Evolutionary conservation across 768 basidiomycete species (phyloP), one percentile per base, ranked within the genome.

Genomic region (Tulasnella sp.): DNA sequence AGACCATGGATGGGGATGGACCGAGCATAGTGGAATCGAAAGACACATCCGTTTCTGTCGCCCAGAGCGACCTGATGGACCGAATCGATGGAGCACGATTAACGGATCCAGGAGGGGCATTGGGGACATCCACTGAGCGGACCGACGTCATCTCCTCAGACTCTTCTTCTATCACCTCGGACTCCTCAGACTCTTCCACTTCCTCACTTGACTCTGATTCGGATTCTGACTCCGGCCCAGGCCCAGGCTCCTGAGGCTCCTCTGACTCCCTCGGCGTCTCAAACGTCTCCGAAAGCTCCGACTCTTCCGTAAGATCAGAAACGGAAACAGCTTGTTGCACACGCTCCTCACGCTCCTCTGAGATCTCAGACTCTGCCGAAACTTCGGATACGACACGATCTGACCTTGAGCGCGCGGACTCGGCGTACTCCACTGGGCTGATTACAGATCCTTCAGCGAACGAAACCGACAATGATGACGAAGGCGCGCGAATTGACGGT

Each of bases 21-120:
- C 72, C 74, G 22, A 91, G 72, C n/a, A 85, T 71, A 0, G 85
- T 85, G 0, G 88, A 88, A 21, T 89, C 87, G 62, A 84, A 90
- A 0, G 87, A 84, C 9, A 74, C 66, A 55, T 86, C 81, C 0
- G 82, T 83, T 65, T 81, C 82, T 2, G 76, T 68, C 2, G 77
- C 80, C 83, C 85, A 89, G n/a, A 62, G 12, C 3, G 59, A 60
- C 17, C 38, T 10, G 41, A 52, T 56, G 17, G 60, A 56, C 3
- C 52, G 30, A 50, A 59, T 59, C 15, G 57, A 59, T 2, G 57
- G 57, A 15, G n/a, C 27, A 50, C 48, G 49, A 25, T 27, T 21
- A 19, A 59, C 10, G 21, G 57, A 59, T 5, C 22, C 57, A 8
- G 57, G 45, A n/a, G 57, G 57, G 17, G 57, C 30, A 34, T 21